Evolutionary conservation across 768 basidiomycete genomes (phyloP), one percentile per base, ranked within the genome.

Genomic region (Cyclocybe cylindracea): DNA sequence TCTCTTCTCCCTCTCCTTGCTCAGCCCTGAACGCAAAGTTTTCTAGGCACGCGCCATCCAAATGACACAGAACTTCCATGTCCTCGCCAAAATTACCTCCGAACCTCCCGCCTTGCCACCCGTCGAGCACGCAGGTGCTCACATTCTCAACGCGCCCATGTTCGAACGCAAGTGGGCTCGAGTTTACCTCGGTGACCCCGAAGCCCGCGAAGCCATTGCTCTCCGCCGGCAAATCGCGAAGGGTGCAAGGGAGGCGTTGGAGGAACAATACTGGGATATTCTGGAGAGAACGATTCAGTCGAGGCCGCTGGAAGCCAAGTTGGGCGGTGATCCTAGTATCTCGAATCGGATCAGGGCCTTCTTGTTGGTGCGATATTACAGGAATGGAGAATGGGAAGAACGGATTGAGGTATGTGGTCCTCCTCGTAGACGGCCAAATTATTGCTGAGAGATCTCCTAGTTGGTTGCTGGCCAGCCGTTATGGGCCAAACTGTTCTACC

Each of bases 401-500:
- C 78, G 86, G 48, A 85, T 97, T 53, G 94, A 98, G 80, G 93
- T 92, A 31, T 13, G 80, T 65, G 7, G 18, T 11, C n/a, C 43
- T 13, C 36, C 39, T 34, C 14, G 24, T 24, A 31, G 19, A 13
- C 31, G 14, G 1, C 13, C 31, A 13, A 8, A 8, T 39, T 58
- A 10, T 59, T 32, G 24, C 14, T 48, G 16, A 41, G 33, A 10
- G 6, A 57, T n/a, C 49, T 39, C 48, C 18, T 51, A 95, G 90
- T 73, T 94, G 52, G 84, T 96, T 18, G 86, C 89, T 50, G 89
- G 90, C 8, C 87, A 89, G 61, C 92, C 94, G 1, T 59, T 98
- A 10, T 99, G 94, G 94, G 96, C 95, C 8, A 87, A 91, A 51
- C 65, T 95, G n/a, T 98, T 91, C 70, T 95, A 89, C 71, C 81